phyloP scores from a whole-genome alignment of 1,139 yeast genomes.

The Saccharomyces hybrid region DNA sequence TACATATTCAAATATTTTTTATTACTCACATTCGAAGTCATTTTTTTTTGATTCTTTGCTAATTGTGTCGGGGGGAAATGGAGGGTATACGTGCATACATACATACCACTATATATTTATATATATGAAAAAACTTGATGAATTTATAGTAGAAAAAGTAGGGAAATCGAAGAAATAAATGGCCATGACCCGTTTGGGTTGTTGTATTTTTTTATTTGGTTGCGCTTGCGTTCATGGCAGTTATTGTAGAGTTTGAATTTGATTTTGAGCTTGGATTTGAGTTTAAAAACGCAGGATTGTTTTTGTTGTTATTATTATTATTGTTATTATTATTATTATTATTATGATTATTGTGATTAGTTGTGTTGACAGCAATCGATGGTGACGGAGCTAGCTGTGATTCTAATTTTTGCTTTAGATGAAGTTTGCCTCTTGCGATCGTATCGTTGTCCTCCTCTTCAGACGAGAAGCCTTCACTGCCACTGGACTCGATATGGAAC shows the following conservation, averaged over 20 bases:
- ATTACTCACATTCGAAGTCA: neutral
- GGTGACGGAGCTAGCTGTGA: neutral
- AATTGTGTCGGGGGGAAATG: neutral
- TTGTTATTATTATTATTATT: neutral
- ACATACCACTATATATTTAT: neutral
- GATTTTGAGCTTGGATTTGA: constrained; percentile 2
- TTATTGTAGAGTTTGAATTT: constrained; percentile 7
- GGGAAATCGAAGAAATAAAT: neutral
- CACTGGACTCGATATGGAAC: constrained; percentile 23
- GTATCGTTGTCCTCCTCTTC: constrained; percentile 17
- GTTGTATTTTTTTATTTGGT: neutral
- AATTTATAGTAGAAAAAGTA: neutral
- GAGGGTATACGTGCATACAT: neutral
- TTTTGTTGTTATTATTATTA: neutral
- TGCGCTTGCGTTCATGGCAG: constrained; percentile 1
- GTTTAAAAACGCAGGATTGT: neutral
- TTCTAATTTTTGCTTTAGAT: constrained; percentile 3
- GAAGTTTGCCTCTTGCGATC: constrained; percentile 3
- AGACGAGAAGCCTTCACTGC: constrained; percentile 22
- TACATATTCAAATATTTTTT: neutral
- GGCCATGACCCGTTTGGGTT: neutral
- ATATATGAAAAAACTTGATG: neutral
- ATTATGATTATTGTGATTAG: constrained; percentile 1
- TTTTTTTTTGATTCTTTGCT: neutral
- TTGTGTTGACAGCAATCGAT: constrained; percentile 1